Evolutionary conservation across 2,329 filamentous ascomycete species (phyloP).

Genomic region (Fusarium torulosum): DNA sequence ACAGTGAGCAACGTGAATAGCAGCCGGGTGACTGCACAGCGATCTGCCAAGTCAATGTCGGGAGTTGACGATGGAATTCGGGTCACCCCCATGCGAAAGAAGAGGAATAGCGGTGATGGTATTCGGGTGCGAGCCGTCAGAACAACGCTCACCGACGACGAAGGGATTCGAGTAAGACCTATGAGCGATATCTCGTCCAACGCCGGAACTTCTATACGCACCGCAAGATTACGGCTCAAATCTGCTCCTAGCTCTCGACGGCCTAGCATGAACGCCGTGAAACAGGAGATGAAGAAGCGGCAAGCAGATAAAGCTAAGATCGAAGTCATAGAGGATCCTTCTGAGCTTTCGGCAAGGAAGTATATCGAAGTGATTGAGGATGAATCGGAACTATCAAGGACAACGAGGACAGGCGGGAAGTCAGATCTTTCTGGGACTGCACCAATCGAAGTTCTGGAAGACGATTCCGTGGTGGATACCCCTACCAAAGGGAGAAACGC

Average conservation of each 20-base stretch:
- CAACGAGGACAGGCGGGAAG: constrained; percentile 22
- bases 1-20: constrained; percentile 47
- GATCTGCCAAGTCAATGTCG: constrained; percentile 45
- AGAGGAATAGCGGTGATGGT: constrained; percentile 51
- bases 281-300: constrained; percentile 46
- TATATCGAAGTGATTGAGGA: constrained; percentile 34
- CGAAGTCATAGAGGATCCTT: constrained; percentile 21
- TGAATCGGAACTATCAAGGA: constrained; percentile 40
- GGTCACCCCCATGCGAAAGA: constrained; percentile 56
- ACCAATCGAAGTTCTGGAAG: constrained; percentile 52
- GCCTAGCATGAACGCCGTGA: constrained; percentile 47
- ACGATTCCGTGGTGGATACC: constrained; percentile 55
- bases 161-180: constrained; percentile 52
- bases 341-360: constrained; percentile 27
- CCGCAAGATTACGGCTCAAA: constrained; percentile 47
- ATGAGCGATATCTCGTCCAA: constrained; percentile 49
- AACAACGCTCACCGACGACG: constrained; percentile 43
- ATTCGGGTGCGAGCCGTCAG: constrained; percentile 51
- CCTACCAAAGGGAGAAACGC: constrained; percentile 55
- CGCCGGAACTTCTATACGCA: constrained; percentile 44
- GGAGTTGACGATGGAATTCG: constrained; percentile 59
- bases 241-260: constrained; percentile 46
- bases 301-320: constrained; percentile 32
- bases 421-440: constrained; percentile 12
- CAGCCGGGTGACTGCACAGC: constrained; percentile 38